Evolutionary conservation across 441 rosid genomes (phyloP).

Genomic region (Aleurites moluccanus): DNA sequence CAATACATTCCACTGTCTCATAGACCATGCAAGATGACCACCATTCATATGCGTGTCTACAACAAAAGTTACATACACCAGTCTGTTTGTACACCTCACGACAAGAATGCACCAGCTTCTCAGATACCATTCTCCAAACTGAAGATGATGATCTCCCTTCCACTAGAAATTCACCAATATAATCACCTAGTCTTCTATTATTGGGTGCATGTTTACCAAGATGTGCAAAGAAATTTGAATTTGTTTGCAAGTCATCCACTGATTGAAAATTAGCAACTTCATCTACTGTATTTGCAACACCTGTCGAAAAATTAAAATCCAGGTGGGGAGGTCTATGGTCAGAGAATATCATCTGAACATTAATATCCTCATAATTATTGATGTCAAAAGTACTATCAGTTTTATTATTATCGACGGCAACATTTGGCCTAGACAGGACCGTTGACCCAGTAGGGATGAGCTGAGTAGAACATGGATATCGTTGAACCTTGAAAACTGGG

Average conservation of each 20-base stretch:
- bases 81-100: constrained; percentile 27
- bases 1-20: constrained; percentile 22
- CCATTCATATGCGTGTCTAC: constrained; percentile 41
- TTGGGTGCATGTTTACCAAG: constrained; percentile 17
- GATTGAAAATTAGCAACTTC: constrained; percentile 23
- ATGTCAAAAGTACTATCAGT: constrained; percentile 11
- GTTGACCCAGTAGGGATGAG: constrained; percentile 45
- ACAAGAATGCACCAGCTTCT: constrained; percentile 41
- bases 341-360: constrained; percentile 41
- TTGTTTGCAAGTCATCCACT: constrained; percentile 15
- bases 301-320: constrained; percentile 30
- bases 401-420: constrained; percentile 16
- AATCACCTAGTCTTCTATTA: constrained; percentile 30
- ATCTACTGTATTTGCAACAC: constrained; percentile 20
- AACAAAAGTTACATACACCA: constrained; percentile 35
- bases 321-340: constrained; percentile 39
- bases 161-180: constrained; percentile 51
- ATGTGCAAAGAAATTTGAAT: constrained; percentile 18
- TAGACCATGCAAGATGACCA: constrained; percentile 30
- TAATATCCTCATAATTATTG: constrained; percentile 31
- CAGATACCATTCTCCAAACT: constrained; percentile 54
- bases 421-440: constrained; percentile 28
- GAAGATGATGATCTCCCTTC: constrained; percentile 49
- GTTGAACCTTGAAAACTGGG: constrained; percentile 51
- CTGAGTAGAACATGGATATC: constrained; percentile 45